phyloP scores from a whole-genome alignment of 78 protist species.

The Monosiga brevicollis region DNA sequence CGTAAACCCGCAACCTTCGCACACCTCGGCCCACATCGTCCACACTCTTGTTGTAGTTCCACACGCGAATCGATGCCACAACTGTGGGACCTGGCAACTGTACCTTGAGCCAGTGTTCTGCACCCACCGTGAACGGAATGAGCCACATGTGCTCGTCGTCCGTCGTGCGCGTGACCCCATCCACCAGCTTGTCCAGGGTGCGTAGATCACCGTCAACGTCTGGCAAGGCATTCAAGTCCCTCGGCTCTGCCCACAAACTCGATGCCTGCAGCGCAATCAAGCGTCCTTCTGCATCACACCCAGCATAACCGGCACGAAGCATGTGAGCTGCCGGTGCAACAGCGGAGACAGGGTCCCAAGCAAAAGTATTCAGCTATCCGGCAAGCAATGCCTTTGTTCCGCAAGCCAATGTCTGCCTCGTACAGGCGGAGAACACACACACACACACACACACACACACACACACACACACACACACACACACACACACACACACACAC shows the following conservation, averaged over 20 bases:
- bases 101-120: not conserved
- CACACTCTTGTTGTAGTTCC: constrained; percentile 66
- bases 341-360: too few relatives aligned
- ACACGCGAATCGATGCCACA: constrained; percentile 30
- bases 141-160: constrained; percentile 78
- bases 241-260: constrained; percentile 13
- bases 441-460: not conserved
- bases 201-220: constrained; percentile 47
- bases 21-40: constrained; percentile 51
- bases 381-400: too few relatives aligned
- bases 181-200: constrained; percentile 47
- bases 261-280: not conserved
- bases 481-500: not conserved
- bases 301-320: too few relatives aligned
- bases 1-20: constrained; percentile 6
- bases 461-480: not conserved
- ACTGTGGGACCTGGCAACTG: not conserved
- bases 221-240: constrained; percentile 41
- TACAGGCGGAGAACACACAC: too few relatives aligned
- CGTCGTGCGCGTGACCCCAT: constrained; percentile 49
- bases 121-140: constrained; percentile 47
- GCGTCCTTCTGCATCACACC: not conserved
- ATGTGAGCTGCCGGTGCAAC: too few relatives aligned
- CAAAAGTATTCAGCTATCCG: too few relatives aligned
- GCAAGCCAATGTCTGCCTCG: too few relatives aligned